These are phyloP conservation scores for Neurospora sp. DNA, from an alignment of 495 filamentous ascomycete genomes.

Conservation along the genomic window DNA sequence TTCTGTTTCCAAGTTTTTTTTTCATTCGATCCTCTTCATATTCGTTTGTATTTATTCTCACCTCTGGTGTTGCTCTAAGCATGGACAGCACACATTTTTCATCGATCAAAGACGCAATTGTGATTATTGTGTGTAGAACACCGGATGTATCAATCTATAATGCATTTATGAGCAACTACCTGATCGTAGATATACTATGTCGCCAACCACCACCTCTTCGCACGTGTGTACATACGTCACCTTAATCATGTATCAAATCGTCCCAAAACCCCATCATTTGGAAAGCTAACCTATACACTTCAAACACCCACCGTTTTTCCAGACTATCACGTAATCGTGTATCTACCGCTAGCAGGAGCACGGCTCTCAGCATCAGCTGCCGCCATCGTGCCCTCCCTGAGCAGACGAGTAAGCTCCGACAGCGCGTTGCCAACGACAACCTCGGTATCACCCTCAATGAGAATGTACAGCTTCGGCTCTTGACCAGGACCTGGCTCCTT, in stretches of 20 bases:
- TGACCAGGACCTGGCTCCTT: constrained; percentile 65
- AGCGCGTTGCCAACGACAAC: constrained; percentile 84
- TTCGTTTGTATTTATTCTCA: neutral
- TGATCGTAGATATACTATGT: neutral
- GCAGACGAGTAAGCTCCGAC: constrained; percentile 74
- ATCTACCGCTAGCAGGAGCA: constrained; percentile 72
- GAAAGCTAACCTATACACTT: neutral
- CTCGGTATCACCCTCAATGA: constrained; percentile 96
- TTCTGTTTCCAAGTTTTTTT: neutral
- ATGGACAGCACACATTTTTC: neutral
- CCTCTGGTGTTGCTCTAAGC: neutral
- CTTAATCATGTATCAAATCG: neutral
- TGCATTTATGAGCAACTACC: neutral
- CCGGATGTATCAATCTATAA: neutral
- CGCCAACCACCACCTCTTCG: neutral
- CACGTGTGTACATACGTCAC: neutral
- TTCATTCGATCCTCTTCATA: neutral
- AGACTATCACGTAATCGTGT: constrained; percentile 63
- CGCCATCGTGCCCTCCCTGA: constrained; percentile 88
- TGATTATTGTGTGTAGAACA: neutral
- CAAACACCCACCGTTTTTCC: neutral
- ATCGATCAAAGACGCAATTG: neutral
- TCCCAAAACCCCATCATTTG: neutral
- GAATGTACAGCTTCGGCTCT: constrained; percentile 87
- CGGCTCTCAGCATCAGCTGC: constrained; percentile 76